phyloP scores from a whole-genome alignment of 768 basidiomycete genomes.

The Paxillus involutus region DNA sequence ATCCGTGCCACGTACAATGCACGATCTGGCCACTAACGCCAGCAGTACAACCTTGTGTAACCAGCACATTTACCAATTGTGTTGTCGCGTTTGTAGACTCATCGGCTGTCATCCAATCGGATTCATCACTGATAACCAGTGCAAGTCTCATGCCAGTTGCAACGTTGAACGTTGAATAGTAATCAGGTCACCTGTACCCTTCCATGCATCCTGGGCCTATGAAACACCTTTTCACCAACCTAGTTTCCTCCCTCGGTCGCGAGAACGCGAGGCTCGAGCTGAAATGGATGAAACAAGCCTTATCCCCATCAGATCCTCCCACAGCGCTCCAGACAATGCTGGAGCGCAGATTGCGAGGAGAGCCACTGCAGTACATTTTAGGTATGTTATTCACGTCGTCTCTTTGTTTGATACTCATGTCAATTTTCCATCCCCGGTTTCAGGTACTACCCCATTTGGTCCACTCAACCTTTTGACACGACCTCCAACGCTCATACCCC shows the following conservation, averaged over 20 bases:
- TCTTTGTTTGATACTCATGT: background rate
- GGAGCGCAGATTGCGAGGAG: slow-evolving; percentile 57
- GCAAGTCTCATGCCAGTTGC: background rate
- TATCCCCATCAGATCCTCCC: slow-evolving; percentile 13
- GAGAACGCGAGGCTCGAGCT: slow-evolving; percentile 42
- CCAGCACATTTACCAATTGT: background rate
- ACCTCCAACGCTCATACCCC: slow-evolving; percentile 87
- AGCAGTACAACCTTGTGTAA: background rate
- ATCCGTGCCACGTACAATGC: slow-evolving; percentile 3
- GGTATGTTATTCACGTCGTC: slow-evolving; percentile 43
- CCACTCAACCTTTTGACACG: slow-evolving; percentile 71
- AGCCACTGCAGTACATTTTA: slow-evolving; percentile 90
- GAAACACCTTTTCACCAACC: slow-evolving; percentile 23
- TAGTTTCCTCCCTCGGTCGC: slow-evolving; percentile 35
- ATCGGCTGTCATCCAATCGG: background rate
- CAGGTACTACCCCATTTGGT: slow-evolving; percentile 86
- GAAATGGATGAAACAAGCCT: slow-evolving; percentile 46
- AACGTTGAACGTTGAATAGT: no score
- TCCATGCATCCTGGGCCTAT: slow-evolving; percentile 9
- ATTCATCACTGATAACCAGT: background rate
- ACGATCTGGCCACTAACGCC: background rate
- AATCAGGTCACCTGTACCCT: background rate
- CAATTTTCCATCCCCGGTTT: background rate
- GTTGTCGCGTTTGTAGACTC: background rate
- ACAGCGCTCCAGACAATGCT: slow-evolving; percentile 49